A percentile compares a stretch with the other conserved stretches of the same genome.
Conservation (phyloP, 75 land plant genomes). For the Ceratopteris richardii region DNA sequence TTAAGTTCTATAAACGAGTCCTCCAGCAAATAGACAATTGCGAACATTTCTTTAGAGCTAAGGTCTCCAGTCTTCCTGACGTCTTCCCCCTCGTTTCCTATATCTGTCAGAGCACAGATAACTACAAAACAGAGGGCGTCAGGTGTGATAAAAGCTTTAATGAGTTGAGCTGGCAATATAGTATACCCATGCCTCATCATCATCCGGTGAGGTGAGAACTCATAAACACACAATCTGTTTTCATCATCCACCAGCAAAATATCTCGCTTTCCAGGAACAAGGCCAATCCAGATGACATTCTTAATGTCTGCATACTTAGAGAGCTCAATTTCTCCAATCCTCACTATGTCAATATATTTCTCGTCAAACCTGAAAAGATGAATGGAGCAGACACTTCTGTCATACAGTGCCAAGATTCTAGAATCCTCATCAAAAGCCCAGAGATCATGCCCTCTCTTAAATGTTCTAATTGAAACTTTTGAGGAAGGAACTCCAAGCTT, state of each 20-base stretch:
- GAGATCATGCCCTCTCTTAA: slow-evolving; percentile 15
- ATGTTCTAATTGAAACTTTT: background rate
- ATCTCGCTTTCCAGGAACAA: slow-evolving; percentile 25
- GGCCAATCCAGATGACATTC: slow-evolving; percentile 19
- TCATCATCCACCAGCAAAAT: slow-evolving; percentile 20
- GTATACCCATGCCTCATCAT: slow-evolving; percentile 20
- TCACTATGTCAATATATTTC: no score
- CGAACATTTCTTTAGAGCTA: no score
- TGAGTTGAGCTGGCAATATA: slow-evolving; percentile 6
- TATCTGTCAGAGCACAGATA: no score
- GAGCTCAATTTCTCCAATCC: slow-evolving; percentile 9
- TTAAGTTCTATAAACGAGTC: no score
- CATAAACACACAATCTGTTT: slow-evolving; percentile 16
- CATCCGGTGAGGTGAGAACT: slow-evolving; percentile 15
- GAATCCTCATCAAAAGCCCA: slow-evolving; percentile 21
- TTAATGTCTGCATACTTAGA: slow-evolving; percentile 5
- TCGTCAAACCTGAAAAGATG: slow-evolving; percentile 17
- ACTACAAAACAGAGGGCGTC: no score
- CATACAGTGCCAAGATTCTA: slow-evolving; percentile 16
- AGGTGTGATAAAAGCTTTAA: slow-evolving; percentile 18
- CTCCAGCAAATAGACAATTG: no score
- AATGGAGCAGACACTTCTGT: background rate
- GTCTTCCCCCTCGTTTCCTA: no score
- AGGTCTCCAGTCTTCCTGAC: no score
- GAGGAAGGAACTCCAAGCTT: background rate